These are phyloP conservation scores for Gamsiella multidivaricata DNA, from an alignment of 192 early-diverging fungal genomes.

Conservation along the genomic window DNA sequence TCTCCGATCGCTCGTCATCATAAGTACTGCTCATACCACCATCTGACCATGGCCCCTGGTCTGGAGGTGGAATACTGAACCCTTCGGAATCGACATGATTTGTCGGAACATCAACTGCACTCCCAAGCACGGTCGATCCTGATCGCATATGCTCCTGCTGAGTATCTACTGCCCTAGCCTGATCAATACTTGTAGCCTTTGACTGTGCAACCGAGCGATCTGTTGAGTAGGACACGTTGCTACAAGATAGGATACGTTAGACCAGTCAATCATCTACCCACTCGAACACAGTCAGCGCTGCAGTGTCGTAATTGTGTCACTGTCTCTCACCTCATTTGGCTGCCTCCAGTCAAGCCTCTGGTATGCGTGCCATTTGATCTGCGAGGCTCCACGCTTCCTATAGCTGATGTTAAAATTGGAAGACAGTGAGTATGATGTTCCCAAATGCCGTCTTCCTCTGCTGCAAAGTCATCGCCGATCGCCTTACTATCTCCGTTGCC, in stretches of 20 bases:
- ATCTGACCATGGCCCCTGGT: constrained; percentile 54
- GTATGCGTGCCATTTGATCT: constrained; percentile 30
- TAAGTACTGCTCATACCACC: constrained; percentile 36
- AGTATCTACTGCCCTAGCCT: background rate
- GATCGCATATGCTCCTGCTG: constrained; percentile 31
- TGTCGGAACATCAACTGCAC: constrained; percentile 20
- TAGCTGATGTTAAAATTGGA: background rate
- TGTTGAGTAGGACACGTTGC: constrained; percentile 45
- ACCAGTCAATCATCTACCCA: too few species aligned
- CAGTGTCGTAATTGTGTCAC: too few species aligned
- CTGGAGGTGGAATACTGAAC: constrained; percentile 63
- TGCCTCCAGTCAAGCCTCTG: constrained; percentile 35
- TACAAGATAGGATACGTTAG: constrained; percentile 3
- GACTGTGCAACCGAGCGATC: constrained; percentile 31
- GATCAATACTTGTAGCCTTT: constrained; percentile 32
- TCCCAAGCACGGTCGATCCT: constrained; percentile 35
- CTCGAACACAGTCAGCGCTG: too few species aligned
- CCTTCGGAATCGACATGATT: constrained; percentile 62
- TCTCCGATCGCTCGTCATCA: constrained; percentile 55
- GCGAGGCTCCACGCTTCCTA: constrained; percentile 19
- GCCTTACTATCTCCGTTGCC: constrained; percentile 47
- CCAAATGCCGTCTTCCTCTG: too few species aligned
- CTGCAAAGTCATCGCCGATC: background rate
- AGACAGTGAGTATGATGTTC: background rate
- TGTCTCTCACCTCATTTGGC: constrained; percentile 30